These are phyloP conservation scores for Pontederia crassipes DNA, from an alignment of 176 grass and related monocot genomes.

Conservation along the genomic window DNA sequence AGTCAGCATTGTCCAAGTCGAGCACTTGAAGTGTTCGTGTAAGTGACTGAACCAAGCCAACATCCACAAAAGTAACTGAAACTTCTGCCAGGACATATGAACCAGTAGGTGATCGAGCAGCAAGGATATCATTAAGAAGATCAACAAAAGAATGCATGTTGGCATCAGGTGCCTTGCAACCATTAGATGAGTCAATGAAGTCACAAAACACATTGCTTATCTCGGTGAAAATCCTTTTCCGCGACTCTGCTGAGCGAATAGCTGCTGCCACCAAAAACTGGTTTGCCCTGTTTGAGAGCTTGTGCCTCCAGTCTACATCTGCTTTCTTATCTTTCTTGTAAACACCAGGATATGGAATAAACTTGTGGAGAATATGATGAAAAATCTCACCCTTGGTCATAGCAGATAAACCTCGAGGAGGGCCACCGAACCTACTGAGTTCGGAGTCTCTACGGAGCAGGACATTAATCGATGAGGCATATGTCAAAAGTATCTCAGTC, in stretches of 20 bases:
- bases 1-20: conserved; percentile 87
- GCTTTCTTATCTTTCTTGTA: conserved; percentile 87
- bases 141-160: conserved; percentile 82
- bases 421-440: conserved; percentile 34
- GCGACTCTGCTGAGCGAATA: conserved; percentile 70
- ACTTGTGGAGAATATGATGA: conserved; percentile 73
- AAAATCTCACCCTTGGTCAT: conserved; percentile 49
- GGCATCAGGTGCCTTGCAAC: conserved; percentile 37
- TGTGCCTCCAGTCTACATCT: conserved; percentile 94
- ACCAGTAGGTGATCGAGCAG: conserved; percentile 89
- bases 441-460: conserved; percentile 80
- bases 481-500: conserved; percentile 88
- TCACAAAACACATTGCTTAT: conserved; percentile 56
- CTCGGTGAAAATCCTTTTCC: conserved; percentile 93
- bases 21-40: conserved; percentile 65
- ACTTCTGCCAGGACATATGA: conserved; percentile 78
- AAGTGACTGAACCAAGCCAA: conserved; percentile 60
- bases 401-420: conserved; percentile 21
- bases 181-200: conserved; percentile 43
- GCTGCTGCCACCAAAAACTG: conserved; percentile 94
- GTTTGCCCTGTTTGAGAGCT: conserved; percentile 69
- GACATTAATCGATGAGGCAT: conserved; percentile 82
- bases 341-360: conserved; percentile 56
- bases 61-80: conserved; percentile 78
- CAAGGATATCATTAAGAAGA: conserved; percentile 89